Conservation (phyloP, 1,284 basidiomycete species). For the Ceratorhiza oryzae-sativae region DNA sequence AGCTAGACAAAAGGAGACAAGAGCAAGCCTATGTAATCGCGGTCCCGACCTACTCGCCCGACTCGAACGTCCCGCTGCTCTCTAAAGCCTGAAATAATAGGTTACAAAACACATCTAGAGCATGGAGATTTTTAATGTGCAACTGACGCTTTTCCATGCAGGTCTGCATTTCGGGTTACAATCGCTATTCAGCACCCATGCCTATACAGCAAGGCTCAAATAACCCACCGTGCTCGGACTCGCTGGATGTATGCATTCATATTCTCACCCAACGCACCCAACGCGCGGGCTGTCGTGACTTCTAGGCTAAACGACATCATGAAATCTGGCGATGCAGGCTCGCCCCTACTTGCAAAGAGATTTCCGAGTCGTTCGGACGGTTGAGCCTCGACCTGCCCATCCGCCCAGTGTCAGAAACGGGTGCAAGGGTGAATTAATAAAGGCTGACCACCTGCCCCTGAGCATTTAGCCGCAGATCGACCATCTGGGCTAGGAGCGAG, state of each 20-base stretch:
- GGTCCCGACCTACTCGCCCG: no score
- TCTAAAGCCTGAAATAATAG: no score
- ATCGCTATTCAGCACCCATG: no score
- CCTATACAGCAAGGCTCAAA: no score
- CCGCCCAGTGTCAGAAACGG: neutral
- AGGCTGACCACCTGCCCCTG: constrained; percentile 37
- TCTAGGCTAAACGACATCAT: constrained; percentile 55
- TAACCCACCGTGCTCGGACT: constrained; percentile 49
- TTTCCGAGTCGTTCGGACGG: constrained; percentile 48
- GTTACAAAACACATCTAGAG: no score
- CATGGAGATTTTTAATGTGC: no score
- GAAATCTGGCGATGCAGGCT: constrained; percentile 54
- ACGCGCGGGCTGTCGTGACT: constrained; percentile 38
- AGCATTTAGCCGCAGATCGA: constrained; percentile 35
- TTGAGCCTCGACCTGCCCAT: constrained; percentile 51
- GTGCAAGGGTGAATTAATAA: neutral
- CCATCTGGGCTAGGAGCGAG: constrained; percentile 28
- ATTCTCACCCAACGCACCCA: constrained; percentile 45
- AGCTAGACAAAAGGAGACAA: no score
- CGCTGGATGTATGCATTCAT: constrained; percentile 49
- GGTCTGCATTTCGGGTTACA: no score
- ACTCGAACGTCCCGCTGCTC: no score
- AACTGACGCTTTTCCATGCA: no score
- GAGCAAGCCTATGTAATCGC: no score
- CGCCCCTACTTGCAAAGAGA: constrained; percentile 53